Evolutionary conservation across 1,284 basidiomycete species (phyloP).

Genomic region (Abortiporus biennis): DNA sequence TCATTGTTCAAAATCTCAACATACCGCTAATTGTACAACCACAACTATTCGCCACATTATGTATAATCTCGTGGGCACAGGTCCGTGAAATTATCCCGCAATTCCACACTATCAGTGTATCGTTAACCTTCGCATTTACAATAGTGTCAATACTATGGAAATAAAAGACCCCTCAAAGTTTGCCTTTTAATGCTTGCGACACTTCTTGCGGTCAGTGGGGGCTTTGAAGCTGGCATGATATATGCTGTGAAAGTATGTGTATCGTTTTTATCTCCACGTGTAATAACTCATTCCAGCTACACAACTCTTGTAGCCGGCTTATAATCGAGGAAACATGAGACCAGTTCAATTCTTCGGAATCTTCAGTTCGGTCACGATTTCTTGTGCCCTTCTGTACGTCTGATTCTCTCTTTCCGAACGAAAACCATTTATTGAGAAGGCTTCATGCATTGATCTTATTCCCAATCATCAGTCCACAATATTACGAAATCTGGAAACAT

Average conservation of each 20-base stretch:
- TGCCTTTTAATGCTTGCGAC: constrained; percentile 27
- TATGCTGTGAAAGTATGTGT: constrained; percentile 46
- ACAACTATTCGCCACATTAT: constrained; percentile 62
- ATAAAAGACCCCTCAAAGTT: constrained; percentile 27
- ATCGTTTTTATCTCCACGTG: constrained; percentile 14
- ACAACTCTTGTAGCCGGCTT: no score
- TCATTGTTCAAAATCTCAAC: constrained; percentile 61
- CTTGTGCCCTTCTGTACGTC: constrained; percentile 52
- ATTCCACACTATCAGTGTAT: background rate
- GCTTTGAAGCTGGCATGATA: constrained; percentile 55
- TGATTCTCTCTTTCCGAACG: background rate
- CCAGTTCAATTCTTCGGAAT: constrained; percentile 63
- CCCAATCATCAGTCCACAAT: constrained; percentile 37
- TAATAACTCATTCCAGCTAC: no score
- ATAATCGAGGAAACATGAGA: constrained; percentile 36
- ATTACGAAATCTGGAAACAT: constrained; percentile 65
- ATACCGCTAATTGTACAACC: constrained; percentile 75
- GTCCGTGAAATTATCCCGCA: constrained; percentile 24
- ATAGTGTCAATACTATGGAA: constrained; percentile 60
- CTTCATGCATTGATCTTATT: background rate
- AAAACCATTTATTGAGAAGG: background rate
- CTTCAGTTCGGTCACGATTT: constrained; percentile 54
- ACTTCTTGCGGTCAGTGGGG: constrained; percentile 41
- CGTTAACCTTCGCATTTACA: background rate
- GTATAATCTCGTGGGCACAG: constrained; percentile 62